Base-by-base conservation (phyloP, 768 basidiomycete genomes). In the Boletus tomentosulus region DNA sequence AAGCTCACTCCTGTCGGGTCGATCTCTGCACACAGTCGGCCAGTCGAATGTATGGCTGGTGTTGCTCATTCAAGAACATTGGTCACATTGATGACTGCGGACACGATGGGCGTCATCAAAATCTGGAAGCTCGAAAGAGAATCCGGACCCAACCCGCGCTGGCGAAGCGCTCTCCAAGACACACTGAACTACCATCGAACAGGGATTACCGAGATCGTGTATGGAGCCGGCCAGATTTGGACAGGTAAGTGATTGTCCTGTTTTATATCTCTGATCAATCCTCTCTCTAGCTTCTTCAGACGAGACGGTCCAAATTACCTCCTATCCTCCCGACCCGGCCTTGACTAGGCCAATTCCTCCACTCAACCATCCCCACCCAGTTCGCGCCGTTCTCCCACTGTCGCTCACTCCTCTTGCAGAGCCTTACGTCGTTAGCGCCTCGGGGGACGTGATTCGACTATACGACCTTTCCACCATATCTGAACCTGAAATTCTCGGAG, bases 71-170 rank as follows among this genome's bases (percentile, higher is more conserved):
- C 82, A 3, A 74, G 73, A n/a, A 66, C 64, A 11, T 71, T 74
- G 19, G 79, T 73, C 0, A 72, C 78, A 27, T 70, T 98, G 5
- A 90, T 86, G 66, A 92, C 92, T 0, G 92, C 82, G 7, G 96
- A 98, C 69, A 95, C 91, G 3, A 89, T 98, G 86, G 97, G 96
- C 2, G 67, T 88, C 9, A 84, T 98, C 66, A 89, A 86, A 55
- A 71, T 84, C 28, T 99, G 95, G 95, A 72, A 79, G 25, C 63
- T 96, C 47, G 70, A 71, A 44, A 70, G 65, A 50, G 79, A 80
- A 58, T 55, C 64, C 2, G 72, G 63, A 19, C 57, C 61, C 1
- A 62, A 69, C 10, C 70, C 78, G 2, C 73, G 81, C 42, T 85
- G 86, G 84, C 70, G 70, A 43, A 71, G 74, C 59, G 73, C 72